Conservation (phyloP, 2,329 filamentous ascomycete genomes). For the Mariannaea sp. region DNA sequence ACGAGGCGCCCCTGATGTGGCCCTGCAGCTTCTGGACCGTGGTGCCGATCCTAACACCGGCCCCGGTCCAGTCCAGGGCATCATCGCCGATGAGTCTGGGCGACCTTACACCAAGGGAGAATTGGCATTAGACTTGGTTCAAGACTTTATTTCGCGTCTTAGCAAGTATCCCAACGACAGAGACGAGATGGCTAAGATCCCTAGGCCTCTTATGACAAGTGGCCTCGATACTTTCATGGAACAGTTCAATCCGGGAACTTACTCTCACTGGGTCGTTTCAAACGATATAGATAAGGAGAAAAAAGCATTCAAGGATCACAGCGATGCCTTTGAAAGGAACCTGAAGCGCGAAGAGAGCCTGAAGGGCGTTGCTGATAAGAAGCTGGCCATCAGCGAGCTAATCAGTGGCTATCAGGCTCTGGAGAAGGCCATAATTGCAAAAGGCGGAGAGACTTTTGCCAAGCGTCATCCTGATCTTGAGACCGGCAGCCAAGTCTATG, state of each 20-base stretch:
- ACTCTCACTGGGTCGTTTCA: constrained; percentile 60
- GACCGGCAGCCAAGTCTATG: constrained; percentile 17
- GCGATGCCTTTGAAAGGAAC: constrained; percentile 38
- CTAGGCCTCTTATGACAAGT: constrained; percentile 39
- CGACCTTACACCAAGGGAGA: constrained; percentile 46
- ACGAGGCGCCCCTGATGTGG: constrained; percentile 49
- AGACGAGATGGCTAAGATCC: constrained; percentile 11
- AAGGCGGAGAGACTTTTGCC: constrained; percentile 68
- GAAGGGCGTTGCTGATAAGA: constrained; percentile 54
- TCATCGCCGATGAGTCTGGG: constrained; percentile 42
- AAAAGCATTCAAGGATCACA: constrained; percentile 41
- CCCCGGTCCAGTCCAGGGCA: constrained; percentile 45
- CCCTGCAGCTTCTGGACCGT: constrained; percentile 61
- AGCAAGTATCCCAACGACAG: constrained; percentile 46
- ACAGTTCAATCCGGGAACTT: constrained; percentile 58
- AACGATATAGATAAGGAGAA: constrained; percentile 43
- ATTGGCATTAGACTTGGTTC: constrained; percentile 66
- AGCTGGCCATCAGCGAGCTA: constrained; percentile 51
- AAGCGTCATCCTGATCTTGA: constrained; percentile 64
- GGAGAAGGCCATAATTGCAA: constrained; percentile 53
- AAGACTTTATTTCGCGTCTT: constrained; percentile 55
- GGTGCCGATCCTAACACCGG: constrained; percentile 71
- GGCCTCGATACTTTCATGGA: constrained; percentile 59
- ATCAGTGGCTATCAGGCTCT: constrained; percentile 21
- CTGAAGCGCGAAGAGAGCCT: constrained; percentile 22